Conservation (phyloP, 805 yeast genomes). For the Pichia paraexigua region DNA sequence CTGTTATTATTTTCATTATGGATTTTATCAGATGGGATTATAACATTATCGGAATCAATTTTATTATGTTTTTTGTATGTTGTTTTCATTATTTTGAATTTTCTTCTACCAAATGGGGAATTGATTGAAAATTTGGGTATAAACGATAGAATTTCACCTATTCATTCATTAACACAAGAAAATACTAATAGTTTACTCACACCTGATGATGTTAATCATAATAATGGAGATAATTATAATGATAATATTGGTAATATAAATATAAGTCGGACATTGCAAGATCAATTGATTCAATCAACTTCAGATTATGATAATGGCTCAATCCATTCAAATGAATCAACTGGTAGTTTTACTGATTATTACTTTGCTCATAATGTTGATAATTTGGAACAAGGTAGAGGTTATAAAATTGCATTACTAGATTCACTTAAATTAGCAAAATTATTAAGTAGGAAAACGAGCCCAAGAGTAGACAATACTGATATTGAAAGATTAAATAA, state of each 20-base stretch:
- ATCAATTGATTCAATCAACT: background rate
- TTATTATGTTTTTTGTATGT: slow-evolving; percentile 45
- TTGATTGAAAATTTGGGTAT: background rate
- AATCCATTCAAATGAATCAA: slow-evolving; percentile 3
- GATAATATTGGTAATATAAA: background rate
- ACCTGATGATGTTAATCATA: background rate
- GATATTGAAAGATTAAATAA: background rate
- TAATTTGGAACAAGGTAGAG: slow-evolving; percentile 21
- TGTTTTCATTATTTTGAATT: slow-evolving; percentile 43
- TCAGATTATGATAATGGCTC: slow-evolving; percentile 2
- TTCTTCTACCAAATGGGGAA: slow-evolving; percentile 15
- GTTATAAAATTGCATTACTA: slow-evolving; percentile 23
- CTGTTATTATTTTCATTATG: slow-evolving; percentile 43
- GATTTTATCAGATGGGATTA: slow-evolving; percentile 46
- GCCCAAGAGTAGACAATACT: background rate
- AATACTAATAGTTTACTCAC: background rate
- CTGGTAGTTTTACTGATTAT: slow-evolving; percentile 8
- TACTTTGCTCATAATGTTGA: slow-evolving; percentile 21
- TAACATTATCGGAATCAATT: slow-evolving; percentile 49
- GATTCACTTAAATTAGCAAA: slow-evolving; percentile 27
- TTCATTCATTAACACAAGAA: background rate
- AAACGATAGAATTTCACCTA: background rate
- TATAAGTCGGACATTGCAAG: background rate
- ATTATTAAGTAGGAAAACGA: slow-evolving; percentile 5
- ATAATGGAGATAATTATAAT: background rate